Conservation (phyloP, 2,329 filamentous ascomycete species). For the Colletotrichum sp. region DNA sequence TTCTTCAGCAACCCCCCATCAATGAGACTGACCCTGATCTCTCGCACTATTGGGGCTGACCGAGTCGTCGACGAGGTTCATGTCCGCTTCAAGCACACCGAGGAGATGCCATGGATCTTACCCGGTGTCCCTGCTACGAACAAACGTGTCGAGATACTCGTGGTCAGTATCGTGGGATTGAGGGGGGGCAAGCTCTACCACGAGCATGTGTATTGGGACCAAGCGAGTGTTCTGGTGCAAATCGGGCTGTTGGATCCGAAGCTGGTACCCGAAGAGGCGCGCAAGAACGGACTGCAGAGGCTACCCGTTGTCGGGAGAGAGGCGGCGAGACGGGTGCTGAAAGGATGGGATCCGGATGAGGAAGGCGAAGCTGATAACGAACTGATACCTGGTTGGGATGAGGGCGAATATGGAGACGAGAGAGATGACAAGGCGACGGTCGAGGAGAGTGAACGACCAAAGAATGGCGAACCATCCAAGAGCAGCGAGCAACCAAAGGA, state of each 20-base stretch:
- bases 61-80: slow-evolving; percentile 69
- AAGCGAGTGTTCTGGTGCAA: slow-evolving; percentile 63
- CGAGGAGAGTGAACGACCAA: not conserved
- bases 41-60: slow-evolving; percentile 67
- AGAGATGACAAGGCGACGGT: not conserved
- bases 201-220: slow-evolving; percentile 70
- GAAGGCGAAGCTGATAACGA: slow-evolving; percentile 49
- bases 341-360: slow-evolving; percentile 34
- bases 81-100: slow-evolving; percentile 60
- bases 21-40: slow-evolving; percentile 63
- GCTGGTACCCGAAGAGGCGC: slow-evolving; percentile 36
- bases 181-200: slow-evolving; percentile 64
- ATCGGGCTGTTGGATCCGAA: slow-evolving; percentile 56
- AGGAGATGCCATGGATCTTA: slow-evolving; percentile 63
- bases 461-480: not conserved
- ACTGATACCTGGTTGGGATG: slow-evolving; percentile 39
- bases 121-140: slow-evolving; percentile 62
- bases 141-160: slow-evolving; percentile 55
- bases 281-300: slow-evolving; percentile 35
- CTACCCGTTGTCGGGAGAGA: slow-evolving; percentile 44
- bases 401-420: slow-evolving; percentile 6
- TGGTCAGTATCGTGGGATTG: slow-evolving; percentile 63
- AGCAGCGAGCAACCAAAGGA: not conserved
- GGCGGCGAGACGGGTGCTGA: slow-evolving; percentile 40
- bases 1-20: slow-evolving; percentile 70